Evolutionary conservation across 2,329 filamentous ascomycete species (phyloP), one percentile per base, ranked within the genome.

Genomic region (Diaporthe vaccinii): DNA sequence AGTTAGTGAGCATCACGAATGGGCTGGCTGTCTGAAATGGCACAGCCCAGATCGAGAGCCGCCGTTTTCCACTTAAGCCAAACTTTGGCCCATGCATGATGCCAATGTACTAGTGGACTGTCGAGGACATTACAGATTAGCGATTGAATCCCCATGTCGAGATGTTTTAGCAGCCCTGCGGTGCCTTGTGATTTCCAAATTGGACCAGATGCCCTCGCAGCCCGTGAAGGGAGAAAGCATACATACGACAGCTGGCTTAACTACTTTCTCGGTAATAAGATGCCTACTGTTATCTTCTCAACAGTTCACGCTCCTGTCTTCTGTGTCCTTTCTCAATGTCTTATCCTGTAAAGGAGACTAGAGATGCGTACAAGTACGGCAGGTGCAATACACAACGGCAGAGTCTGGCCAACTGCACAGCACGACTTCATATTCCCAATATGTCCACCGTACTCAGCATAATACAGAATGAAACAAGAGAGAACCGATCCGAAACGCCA

Each of bases 381-480:
- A 65, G 25, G 15, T 31, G 8, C 20, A 31, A 34, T 7, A n/a
- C 28, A 67, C 3, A 31, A 34, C 15, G 15, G 7, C 4, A 55
- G 34, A 22, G 5, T 28, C 65, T 69, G 65, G 46, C 34, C 49
- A 69, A 55, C 65, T 22, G 65, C n/a, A 39, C 49, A 55, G 65
- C 65, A 28, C 34, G 49, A 55, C n/a, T 41, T 41, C 49, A 31
- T 39, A 28, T 55, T 55, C 46, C 36, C 55, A 53, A 20, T 22
- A 49, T 25, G 34, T 55, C 65, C 49, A 69, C 74, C 74, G 57
- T 65, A 55, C 17, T 71, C 51, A 73, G 61, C 55, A 22, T 17
- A 41, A 51, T 41, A 67, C 25, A 57, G 20, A 28, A 73, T 39
- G 67, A 51, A 62, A 70, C 69, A 39, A 72, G 58, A 49, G 31